Base-by-base conservation (phyloP, 441 rosid genomes). In the Populus hybrid region DNA sequence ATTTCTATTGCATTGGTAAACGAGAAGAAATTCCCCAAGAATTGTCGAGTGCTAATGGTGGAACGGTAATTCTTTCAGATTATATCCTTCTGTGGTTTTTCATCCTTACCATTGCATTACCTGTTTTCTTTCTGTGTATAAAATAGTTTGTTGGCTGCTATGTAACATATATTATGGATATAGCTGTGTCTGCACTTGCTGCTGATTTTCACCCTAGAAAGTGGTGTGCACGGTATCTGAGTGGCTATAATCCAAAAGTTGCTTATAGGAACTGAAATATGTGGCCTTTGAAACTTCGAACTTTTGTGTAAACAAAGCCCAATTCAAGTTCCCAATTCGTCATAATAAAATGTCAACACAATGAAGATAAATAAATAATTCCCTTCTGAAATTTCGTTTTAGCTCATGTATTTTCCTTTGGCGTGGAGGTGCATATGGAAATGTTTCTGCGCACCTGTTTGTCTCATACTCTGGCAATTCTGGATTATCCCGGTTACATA, bases 1-100 rank as follows among this genome's bases (percentile, higher is more conserved):
- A 93, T 89, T 94, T 94, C 82, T 94, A 89, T 79, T 94, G 99
- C 81, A 88, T 94, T 76, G 99, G 95, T 74, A 94, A 91, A 3
- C 84, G 93, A 75, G 99, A 92, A 83, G 71, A 85, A 77, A 74
- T 45, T 77, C 80, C 89, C 11, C 78, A 74, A 45, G 84, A 79
- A n/a, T 40, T 45, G 69, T 81, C 81, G 10, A 74, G 77, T 50
- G 70, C 88, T n/a, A 79, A 83, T 68, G 88, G 82, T 80, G 84
- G 26, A 78, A 36, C 1, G 94, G 98, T 92, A 90, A 73, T 66
- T 68, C 7, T 80, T 23, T 14, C n/a, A 28, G 68, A 11, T 14
- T 9, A 68, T 76, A 12, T 23, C 24, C 16, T 21, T 12, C 18
- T 9, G 28, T 66, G 63, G 14, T 72, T 76, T n/a, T 45, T 23